A percentile compares a stretch with the other conserved stretches of the same genome.
phyloP scores from a whole-genome alignment of 2,329 filamentous ascomycete species.

The Alternaria incomplexa region DNA sequence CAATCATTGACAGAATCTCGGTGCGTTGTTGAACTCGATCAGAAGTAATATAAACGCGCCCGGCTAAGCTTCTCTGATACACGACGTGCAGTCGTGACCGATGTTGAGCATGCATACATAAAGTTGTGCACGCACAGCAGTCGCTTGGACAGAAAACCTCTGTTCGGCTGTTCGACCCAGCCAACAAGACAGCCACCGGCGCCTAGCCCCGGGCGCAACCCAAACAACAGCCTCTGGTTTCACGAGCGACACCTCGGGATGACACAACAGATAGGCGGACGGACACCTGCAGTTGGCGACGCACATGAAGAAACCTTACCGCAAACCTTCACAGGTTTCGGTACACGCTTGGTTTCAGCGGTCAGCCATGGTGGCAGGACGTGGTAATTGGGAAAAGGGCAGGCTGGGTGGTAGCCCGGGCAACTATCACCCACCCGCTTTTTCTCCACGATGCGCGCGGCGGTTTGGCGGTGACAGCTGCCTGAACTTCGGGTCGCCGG shows the following conservation, averaged over 20 bases:
- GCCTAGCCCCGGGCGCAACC: neutral
- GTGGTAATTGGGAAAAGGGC: neutral
- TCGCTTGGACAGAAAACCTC: neutral
- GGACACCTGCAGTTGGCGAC: neutral
- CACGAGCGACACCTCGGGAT: neutral
- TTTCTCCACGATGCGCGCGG: conserved; percentile 2
- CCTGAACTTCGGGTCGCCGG: neutral
- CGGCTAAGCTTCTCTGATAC: neutral
- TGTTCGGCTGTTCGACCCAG: neutral
- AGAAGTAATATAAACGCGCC: neutral
- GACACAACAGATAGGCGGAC: neutral
- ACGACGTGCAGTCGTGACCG: neutral
- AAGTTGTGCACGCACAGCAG: neutral
- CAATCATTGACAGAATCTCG: neutral
- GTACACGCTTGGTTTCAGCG: neutral
- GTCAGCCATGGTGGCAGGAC: conserved; percentile 1
- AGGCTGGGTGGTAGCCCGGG: neutral
- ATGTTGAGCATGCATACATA: neutral
- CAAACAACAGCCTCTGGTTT: neutral
- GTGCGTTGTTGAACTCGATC: neutral
- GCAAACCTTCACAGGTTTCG: neutral
- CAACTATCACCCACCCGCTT: conserved; percentile 1
- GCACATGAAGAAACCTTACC: neutral
- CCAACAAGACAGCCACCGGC: neutral
- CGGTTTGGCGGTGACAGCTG: neutral